phyloP scores from a whole-genome alignment of 2,329 filamentous ascomycete species.

The Ophiocordyceps robertsii region DNA sequence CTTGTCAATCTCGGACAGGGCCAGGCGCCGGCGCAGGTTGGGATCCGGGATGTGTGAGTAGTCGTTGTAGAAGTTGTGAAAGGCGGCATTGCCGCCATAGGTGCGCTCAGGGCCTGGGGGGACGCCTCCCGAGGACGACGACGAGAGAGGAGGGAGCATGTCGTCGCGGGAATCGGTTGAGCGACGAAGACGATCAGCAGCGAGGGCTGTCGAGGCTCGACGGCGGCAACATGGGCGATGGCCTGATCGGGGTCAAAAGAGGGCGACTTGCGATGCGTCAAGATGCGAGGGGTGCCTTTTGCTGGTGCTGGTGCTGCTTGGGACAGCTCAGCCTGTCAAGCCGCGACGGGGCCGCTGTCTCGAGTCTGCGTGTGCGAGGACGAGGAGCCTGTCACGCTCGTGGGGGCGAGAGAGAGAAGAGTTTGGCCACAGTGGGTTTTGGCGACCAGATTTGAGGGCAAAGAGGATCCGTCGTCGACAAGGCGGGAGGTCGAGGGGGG shows the following conservation, averaged over 20 bases:
- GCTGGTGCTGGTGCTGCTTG: too few species aligned
- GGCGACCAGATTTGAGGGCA: too few species aligned
- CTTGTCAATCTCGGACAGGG: conserved; percentile 69
- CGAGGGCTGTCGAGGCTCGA: conserved; percentile 4
- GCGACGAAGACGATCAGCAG: conserved; percentile 3
- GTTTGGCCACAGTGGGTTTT: too few species aligned
- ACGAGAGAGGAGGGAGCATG: conserved; percentile 13
- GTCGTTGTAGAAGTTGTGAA: conserved; percentile 64
- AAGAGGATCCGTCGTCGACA: too few species aligned
- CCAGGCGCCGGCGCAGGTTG: conserved; percentile 62
- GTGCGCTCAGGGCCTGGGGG: conserved; percentile 21
- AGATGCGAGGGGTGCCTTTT: too few species aligned
- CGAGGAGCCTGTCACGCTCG: too few species aligned
- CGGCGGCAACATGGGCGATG: conserved; percentile 13
- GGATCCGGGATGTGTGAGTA: conserved; percentile 54
- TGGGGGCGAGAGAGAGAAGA: too few species aligned
- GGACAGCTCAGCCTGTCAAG: too few species aligned
- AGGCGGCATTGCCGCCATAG: conserved; percentile 52
- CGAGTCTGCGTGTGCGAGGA: too few species aligned
- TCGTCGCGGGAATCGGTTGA: conserved; percentile 16
- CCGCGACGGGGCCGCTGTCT: too few species aligned
- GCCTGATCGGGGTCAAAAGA: background rate
- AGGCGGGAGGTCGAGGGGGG: too few species aligned
- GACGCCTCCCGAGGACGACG: conserved; percentile 22
- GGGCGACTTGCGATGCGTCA: background rate